These are phyloP conservation scores for Malbranchea cinnamomea DNA, from an alignment of 2,329 filamentous ascomycete species.

Conservation along the genomic window DNA sequence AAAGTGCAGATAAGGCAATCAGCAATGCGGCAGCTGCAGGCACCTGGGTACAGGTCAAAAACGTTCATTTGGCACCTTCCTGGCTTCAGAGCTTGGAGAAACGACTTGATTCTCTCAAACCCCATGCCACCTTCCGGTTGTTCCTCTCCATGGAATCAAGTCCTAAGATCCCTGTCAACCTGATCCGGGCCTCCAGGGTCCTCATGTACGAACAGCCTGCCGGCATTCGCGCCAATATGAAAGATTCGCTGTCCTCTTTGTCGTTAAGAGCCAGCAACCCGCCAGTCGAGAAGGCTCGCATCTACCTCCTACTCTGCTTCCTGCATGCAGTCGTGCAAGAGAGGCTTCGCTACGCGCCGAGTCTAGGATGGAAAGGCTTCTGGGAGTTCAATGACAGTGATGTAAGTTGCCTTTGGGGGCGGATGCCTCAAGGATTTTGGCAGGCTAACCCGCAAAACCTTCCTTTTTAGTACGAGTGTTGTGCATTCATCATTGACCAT, in stretches of 20 bases:
- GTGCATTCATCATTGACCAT: conserved; percentile 83
- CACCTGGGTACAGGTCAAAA: conserved; percentile 96
- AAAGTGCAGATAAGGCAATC: conserved; percentile 90
- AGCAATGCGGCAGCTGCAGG: conserved; percentile 81
- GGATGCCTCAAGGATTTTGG: too few species aligned
- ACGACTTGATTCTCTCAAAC: conserved; percentile 86
- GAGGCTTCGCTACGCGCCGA: conserved; percentile 82
- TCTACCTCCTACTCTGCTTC: conserved; percentile 88
- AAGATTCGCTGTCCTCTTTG: conserved; percentile 79
- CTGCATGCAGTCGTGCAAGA: conserved; percentile 93
- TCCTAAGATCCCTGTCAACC: conserved; percentile 89
- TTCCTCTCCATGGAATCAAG: conserved; percentile 98
- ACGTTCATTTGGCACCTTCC: conserved; percentile 87
- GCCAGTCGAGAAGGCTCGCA: conserved; percentile 76
- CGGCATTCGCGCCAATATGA: conserved; percentile 94
- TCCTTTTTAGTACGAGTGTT: conserved; percentile 71
- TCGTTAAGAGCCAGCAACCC: conserved; percentile 61
- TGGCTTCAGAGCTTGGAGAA: conserved; percentile 98
- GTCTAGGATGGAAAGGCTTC: conserved; percentile 92
- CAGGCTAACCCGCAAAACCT: conserved; percentile 13
- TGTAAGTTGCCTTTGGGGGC: conserved; percentile 62
- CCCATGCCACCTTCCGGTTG: conserved; percentile 79
- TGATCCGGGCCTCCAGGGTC: conserved; percentile 82
- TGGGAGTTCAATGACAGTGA: conserved; percentile 99
- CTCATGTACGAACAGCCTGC: conserved; percentile 98